phyloP scores from a whole-genome alignment of 2,329 filamentous ascomycete species.

The Cladosporium velox region DNA sequence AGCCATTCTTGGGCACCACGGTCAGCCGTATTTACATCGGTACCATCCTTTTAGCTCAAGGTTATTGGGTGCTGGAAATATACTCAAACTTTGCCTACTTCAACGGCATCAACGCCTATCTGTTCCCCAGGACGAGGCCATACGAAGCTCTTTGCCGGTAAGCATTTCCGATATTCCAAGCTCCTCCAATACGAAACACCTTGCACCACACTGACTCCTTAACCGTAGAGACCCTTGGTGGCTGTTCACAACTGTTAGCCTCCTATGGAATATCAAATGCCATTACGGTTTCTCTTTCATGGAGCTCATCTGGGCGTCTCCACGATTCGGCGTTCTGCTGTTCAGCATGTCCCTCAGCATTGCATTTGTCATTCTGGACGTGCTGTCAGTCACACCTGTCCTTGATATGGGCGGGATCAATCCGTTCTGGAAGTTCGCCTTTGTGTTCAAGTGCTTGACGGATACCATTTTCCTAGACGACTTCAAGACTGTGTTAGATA shows the following conservation, averaged over 20 bases:
- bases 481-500: constrained; percentile 11
- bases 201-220: not conserved
- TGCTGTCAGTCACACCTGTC: not conserved
- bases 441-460: constrained; percentile 8
- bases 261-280: constrained; percentile 11
- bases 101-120: not conserved
- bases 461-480: constrained; percentile 8
- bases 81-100: constrained; percentile 8
- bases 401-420: constrained; percentile 9
- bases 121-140: constrained; percentile 48
- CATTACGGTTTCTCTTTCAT: constrained; percentile 6
- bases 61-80: constrained; percentile 3
- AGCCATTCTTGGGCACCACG: constrained; percentile 56
- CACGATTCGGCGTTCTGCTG: constrained; percentile 3
- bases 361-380: constrained; percentile 1
- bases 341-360: constrained; percentile 12
- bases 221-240: constrained; percentile 6
- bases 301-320: constrained; percentile 1
- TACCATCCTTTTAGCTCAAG: not conserved
- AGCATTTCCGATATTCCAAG: not conserved
- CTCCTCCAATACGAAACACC: too few relatives aligned
- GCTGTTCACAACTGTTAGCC: constrained; percentile 7
- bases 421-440: constrained; percentile 12
- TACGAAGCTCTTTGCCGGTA: constrained; percentile 57
- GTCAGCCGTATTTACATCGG: constrained; percentile 41